These are phyloP conservation scores for Coemansia sp. DNA, from an alignment of 192 early-diverging fungal species.

Conservation along the genomic window DNA sequence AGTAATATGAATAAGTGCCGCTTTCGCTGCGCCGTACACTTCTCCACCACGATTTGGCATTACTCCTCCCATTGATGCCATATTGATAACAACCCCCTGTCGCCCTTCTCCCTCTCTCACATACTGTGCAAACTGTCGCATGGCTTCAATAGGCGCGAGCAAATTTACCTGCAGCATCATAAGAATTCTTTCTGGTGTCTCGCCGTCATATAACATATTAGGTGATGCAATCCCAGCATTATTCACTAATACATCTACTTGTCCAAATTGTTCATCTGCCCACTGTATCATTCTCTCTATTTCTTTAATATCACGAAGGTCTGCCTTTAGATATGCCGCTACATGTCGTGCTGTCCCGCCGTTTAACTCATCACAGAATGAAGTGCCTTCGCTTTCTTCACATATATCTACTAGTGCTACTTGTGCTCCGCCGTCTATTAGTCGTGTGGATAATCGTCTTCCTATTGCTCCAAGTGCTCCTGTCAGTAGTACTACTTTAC, in stretches of 20 bases:
- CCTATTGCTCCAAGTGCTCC: conserved; percentile 44
- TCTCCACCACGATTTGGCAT: conserved; percentile 41
- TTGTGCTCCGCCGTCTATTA: conserved; percentile 15
- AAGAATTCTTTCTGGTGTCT: conserved; percentile 23
- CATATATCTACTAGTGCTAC: conserved; percentile 37
- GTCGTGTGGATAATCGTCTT: conserved; percentile 10
- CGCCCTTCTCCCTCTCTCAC: neutral
- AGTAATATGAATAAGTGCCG: conserved; percentile 37
- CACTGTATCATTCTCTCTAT: conserved; percentile 21
- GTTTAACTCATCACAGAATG: conserved; percentile 19
- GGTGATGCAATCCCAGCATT: conserved; percentile 41
- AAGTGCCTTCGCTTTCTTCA: neutral
- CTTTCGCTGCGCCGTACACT: conserved; percentile 47
- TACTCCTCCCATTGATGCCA: conserved; percentile 47
- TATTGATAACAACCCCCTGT: conserved; percentile 30
- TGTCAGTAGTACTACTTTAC: conserved; percentile 35
- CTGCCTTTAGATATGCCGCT: conserved; percentile 18
- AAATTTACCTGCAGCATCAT: conserved; percentile 35
- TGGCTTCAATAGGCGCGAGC: conserved; percentile 37
- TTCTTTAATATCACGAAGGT: conserved; percentile 13
- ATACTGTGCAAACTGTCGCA: conserved; percentile 30
- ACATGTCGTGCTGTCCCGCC: neutral
- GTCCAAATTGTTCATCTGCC: conserved; percentile 22
- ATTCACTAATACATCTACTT: conserved; percentile 35
- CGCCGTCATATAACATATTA: conserved; percentile 28